Percentiles rank a stretch among this genome's conserved stretches.
Conservation (phyloP, 768 basidiomycete genomes). For the Lactarius tabidus region DNA sequence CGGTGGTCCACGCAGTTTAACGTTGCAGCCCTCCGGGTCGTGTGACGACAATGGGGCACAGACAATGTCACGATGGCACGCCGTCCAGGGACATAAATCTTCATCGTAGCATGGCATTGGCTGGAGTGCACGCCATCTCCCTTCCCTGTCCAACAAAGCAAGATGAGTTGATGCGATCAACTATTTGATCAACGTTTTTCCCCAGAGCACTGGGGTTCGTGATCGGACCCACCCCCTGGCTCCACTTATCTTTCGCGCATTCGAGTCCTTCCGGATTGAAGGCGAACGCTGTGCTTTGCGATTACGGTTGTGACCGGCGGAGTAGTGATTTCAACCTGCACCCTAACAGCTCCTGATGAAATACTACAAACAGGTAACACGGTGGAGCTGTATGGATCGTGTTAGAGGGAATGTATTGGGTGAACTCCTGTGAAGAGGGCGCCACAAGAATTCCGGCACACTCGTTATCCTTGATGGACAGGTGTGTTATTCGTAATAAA, state of each 20-base stretch:
- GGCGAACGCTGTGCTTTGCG: neutral
- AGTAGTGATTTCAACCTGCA: neutral
- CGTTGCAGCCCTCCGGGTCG: neutral
- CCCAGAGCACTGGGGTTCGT: neutral
- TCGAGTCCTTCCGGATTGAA: neutral
- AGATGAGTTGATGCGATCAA: neutral
- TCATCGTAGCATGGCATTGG: neutral
- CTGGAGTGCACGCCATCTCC: neutral
- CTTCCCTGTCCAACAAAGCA: neutral
- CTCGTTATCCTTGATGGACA: constrained; percentile 1
- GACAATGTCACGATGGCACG: neutral
- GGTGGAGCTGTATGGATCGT: neutral
- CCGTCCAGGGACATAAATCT: neutral
- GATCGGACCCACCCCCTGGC: neutral
- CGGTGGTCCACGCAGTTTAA: neutral
- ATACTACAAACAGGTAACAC: neutral
- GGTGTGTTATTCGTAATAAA: neutral
- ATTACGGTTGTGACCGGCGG: neutral
- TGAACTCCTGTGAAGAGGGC: neutral
- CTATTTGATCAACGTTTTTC: neutral
- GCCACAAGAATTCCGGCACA: neutral
- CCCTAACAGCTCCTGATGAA: neutral
- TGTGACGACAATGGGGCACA: neutral
- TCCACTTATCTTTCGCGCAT: neutral
- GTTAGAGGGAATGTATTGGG: neutral